Base-by-base conservation (phyloP, 345 rosid species). In the Gossypium ekmanianum region DNA sequence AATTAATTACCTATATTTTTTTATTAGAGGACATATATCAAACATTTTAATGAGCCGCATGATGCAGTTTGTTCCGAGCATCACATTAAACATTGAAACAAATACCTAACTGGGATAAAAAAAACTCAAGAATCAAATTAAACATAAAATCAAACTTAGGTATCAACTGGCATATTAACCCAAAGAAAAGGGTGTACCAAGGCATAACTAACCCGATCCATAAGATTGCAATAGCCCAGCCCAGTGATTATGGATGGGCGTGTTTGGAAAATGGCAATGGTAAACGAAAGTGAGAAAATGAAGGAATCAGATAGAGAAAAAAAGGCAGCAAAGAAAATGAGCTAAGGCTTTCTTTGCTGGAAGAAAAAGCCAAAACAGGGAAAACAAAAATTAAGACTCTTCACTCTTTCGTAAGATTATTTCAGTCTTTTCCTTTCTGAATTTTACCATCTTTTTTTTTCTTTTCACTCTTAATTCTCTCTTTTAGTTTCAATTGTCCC, bases 331-430 rank as follows among this genome's bases (percentile, higher is more conserved):
- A 7, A 61, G 18, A 14, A 7, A 26, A 61, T 17, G 18, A 64
- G 14, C 26, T 52, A 59, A 34, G 43, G 26, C 51, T 73, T 44
- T 41, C 75, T 57, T 8, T 59, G 75, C 62, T 9, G 50, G 41
- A 29, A 14, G 68, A 55, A 34, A 34, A 59, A 44, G 20, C 44
- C 56, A 73, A 73, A 57, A 22, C 41, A 41, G 41, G 18, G 14
- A 24, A 47, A 22, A 10, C 9, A 18, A 17, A 9, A 9, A 56
- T 68, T 7, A 45, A 68, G 2, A 14, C 72, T 50, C 72, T 68
- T 73, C 44, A 59, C 41, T 55, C 48, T 41, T 72, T 18, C 70
- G 75, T 73, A 73, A 73, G 75, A 26, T 43, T 58, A 9, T 68
- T 65, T 57, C 34, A 11, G 11, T 2, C 10, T 20, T 22, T 55